Evolutionary conservation across 306 rosid genomes (phyloP), one percentile per base, ranked within the genome.

Genomic region (Bauhinia variegata): DNA sequence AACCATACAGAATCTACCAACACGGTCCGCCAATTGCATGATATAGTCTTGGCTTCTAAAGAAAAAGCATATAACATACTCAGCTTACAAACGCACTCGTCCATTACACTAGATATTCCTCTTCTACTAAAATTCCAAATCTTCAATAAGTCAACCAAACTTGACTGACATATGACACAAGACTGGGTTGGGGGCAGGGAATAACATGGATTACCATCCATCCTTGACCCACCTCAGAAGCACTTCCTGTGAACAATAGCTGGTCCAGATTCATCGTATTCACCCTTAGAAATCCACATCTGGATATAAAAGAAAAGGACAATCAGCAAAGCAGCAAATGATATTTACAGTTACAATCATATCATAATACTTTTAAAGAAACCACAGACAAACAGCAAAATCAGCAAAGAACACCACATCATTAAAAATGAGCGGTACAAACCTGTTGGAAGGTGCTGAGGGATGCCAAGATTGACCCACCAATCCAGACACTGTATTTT

Each of bases 361-460:
- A n/a, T n/a, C n/a, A n/a, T 49, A 59, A 11, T 42, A 18, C 51
- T 32, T 11, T 23, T 23, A 23, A 23, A 23, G 2, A 23, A 23
- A 23, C n/a, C n/a, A n/a, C n/a, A 23, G 28, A 23, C 2, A 23
- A 55, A 7, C 12, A 34, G 1, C 41, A 34, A 50, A 31, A 10
- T 9, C 7, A 1, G 8, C 11, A 4, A n/a, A 61, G 54, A 55
- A 18, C 7, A 44, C 2, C 3, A 19, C 5, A n/a, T n/a, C n/a
- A n/a, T n/a, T n/a, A 2, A 6, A 42, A 42, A 50, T 30, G 8
- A 57, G 38, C 32, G 8, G 15, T 38, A 32, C 51, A 41, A 47
- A 84, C 92, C 92, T 87, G 92, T 69, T 87, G 92, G 69, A 87
- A 87, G 70, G 92, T 84, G 65, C 92, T 87, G 39, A 87, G 92